Conservation (phyloP, 2,329 filamentous ascomycete species). For the Verticillium zaregamsianum region DNA sequence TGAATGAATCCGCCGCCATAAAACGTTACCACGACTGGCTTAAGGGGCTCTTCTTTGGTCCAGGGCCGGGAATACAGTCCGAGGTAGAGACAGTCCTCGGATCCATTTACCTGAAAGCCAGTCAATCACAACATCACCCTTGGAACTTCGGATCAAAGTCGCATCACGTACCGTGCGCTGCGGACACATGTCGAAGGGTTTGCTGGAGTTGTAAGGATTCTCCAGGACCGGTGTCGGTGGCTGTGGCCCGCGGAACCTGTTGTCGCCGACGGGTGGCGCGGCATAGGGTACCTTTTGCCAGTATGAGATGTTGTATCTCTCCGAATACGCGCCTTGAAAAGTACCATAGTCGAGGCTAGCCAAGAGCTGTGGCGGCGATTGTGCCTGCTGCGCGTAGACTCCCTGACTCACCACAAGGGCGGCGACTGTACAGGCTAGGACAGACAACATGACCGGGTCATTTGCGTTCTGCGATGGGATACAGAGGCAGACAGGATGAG, state of each 20-base stretch:
- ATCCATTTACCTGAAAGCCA: slow-evolving; percentile 36
- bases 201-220: slow-evolving; percentile 50
- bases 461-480: not conserved
- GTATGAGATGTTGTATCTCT: slow-evolving; percentile 52
- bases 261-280: slow-evolving; percentile 50
- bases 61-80: slow-evolving; percentile 57
- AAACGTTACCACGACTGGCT: slow-evolving; percentile 56
- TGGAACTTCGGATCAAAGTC: not conserved
- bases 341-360: slow-evolving; percentile 42
- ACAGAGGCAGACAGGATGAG: not conserved
- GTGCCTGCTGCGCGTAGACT: not conserved
- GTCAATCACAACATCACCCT: not conserved
- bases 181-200: slow-evolving; percentile 53
- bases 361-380: slow-evolving; percentile 20
- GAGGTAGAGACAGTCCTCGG: slow-evolving; percentile 59
- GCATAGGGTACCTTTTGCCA: slow-evolving; percentile 59
- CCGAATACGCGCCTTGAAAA: slow-evolving; percentile 48
- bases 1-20: slow-evolving; percentile 60
- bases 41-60: slow-evolving; percentile 33
- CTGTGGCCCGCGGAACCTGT: slow-evolving; percentile 58
- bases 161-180: slow-evolving; percentile 41
- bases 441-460: not conserved
- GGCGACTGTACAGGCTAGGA: not conserved
- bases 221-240: slow-evolving; percentile 43
- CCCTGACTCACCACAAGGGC: not conserved